phyloP scores from a whole-genome alignment of 495 filamentous ascomycete genomes.

The Oidiodendron maius region DNA sequence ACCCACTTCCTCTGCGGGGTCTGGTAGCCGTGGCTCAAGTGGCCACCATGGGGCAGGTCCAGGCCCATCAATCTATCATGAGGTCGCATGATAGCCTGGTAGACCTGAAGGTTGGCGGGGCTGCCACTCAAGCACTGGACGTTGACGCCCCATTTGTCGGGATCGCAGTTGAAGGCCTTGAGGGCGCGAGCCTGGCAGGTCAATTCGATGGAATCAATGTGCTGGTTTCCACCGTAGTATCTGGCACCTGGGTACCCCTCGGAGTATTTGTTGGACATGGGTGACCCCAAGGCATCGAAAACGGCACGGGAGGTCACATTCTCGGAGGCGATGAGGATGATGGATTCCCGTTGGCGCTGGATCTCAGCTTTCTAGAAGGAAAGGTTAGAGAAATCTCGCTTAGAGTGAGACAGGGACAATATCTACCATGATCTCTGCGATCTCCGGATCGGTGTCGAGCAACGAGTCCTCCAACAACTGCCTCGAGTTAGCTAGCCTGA shows the following conservation, averaged over 20 bases:
- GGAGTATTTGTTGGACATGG: slow-evolving; percentile 98
- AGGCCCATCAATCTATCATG: slow-evolving; percentile 97
- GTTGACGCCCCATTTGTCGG: slow-evolving; percentile 96
- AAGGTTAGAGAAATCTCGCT: no score
- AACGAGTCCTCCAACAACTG: slow-evolving; percentile 90
- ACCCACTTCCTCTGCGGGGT: slow-evolving; percentile 81
- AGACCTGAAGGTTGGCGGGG: slow-evolving; percentile 96
- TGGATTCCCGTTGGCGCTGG: slow-evolving; percentile 94
- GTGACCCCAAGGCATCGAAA: slow-evolving; percentile 82
- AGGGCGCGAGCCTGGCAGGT: slow-evolving; percentile 95
- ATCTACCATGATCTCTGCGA: slow-evolving; percentile 89
- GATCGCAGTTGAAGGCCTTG: slow-evolving; percentile 81
- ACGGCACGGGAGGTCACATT: slow-evolving; percentile 87
- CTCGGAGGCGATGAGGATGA: slow-evolving; percentile 95
- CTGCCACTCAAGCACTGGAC: slow-evolving; percentile 90
- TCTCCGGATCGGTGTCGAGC: slow-evolving; percentile 80
- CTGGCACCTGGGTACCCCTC: slow-evolving; percentile 97
- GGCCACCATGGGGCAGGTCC: slow-evolving; percentile 94
- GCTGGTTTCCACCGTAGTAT: slow-evolving; percentile 99
- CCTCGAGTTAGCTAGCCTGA: slow-evolving; percentile 43
- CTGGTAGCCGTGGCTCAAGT: slow-evolving; percentile 98
- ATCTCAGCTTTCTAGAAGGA: slow-evolving; percentile 74
- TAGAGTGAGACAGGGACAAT: no score
- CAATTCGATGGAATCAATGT: slow-evolving; percentile 93
- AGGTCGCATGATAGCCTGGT: slow-evolving; percentile 96